Base-by-base conservation (phyloP, 768 basidiomycete species). In the Leccinum variicolor region DNA sequence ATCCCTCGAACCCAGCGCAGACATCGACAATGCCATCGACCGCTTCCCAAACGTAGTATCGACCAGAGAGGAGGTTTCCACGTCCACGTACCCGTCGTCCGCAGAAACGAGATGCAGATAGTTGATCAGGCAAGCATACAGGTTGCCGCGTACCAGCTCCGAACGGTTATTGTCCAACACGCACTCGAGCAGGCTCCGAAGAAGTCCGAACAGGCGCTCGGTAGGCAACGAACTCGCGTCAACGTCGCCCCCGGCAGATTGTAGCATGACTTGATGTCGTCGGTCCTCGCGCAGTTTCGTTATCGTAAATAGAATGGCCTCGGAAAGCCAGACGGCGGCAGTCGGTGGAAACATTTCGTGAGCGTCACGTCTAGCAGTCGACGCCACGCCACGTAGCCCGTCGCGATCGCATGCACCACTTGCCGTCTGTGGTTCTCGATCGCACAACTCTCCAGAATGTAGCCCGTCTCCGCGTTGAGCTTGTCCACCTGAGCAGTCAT, bases 101-200 rank as follows among this genome's bases (percentile, higher is more conserved):
- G 61, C 46, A 21, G 69, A 71, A n/a, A 74, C 63, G n/a, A 96
- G 81, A 66, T 94, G 88, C 45, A 96, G 75, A 67, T 93, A 95
- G 72, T 96, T 96, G 74, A 92, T 84, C 56, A 98, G 76, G 5
- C 91, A 79, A 4, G 93, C 92, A 70, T 96, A 98, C n/a, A 98
- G 78, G 68, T 98, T 98, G 7, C 96, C 96, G 25, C 95, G 87
- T 17, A 94, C 89, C 52, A 92, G 78, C 67, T 96, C 93, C 26
- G 89, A 82, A 13, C 85, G 87, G 58, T 88, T 90, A 58, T 82
- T 87, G 59, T 89, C 85, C 56, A 88, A 66, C 55, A 94, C 81
- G 50, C 86, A 88, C 53, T 92, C 85, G 53, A 97, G 70, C 28
- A 93, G 77, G 61, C 79, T 84, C 46, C 86, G 84, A 11, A 98